These are phyloP conservation scores for Calocera cornea DNA, from an alignment of 768 basidiomycete genomes.

Conservation along the genomic window DNA sequence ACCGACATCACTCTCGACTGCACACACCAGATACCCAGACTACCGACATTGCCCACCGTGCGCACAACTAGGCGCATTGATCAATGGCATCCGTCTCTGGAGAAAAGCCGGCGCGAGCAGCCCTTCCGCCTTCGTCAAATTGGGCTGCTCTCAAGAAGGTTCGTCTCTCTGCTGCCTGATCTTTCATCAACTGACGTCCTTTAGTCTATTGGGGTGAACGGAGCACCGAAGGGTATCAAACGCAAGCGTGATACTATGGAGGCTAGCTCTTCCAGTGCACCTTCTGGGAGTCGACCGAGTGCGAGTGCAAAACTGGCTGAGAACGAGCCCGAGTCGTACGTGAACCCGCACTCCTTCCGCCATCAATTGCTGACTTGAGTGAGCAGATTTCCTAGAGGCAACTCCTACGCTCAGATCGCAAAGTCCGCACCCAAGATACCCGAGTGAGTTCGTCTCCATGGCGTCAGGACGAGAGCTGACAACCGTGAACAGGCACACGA, in stretches of 20 bases:
- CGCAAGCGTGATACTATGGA: not conserved
- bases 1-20: not conserved
- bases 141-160: conserved; percentile 1
- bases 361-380: not conserved
- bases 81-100: not conserved
- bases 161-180: not conserved
- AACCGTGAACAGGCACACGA: not conserved
- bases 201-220: not conserved
- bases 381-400: not conserved
- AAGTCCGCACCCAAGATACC: not conserved
- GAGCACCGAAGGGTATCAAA: not conserved
- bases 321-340: not conserved
- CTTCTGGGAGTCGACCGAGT: not conserved
- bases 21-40: not conserved
- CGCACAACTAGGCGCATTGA: too few species aligned
- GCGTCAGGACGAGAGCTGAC: not conserved
- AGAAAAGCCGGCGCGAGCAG: not conserved
- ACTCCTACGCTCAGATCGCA: not conserved
- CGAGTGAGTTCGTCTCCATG: not conserved
- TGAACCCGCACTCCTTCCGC: not conserved
- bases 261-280: not conserved
- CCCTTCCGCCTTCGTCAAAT: not conserved
- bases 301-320: not conserved
- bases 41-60: too few species aligned
- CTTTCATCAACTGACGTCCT: not conserved